phyloP scores from a whole-genome alignment of 306 rosid genomes.

The Gastrolobium bilobum region DNA sequence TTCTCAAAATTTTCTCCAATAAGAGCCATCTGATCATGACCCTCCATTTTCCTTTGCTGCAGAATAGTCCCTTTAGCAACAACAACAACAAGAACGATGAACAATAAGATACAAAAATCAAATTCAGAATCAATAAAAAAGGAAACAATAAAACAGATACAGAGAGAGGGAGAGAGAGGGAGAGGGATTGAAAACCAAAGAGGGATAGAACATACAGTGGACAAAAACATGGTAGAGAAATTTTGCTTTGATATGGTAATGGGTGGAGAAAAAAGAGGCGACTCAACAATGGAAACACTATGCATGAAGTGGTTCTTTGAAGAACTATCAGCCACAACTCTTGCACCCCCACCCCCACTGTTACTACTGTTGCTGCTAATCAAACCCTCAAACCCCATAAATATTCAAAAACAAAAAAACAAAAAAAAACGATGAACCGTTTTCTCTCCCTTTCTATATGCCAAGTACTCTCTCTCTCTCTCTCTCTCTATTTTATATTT shows the following conservation, averaged over 20 bases:
- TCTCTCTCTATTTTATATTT: neutral
- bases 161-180: too few relatives aligned
- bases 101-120: conserved; percentile 21
- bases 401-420: neutral
- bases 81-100: neutral
- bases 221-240: conserved; percentile 52
- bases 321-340: conserved; percentile 54
- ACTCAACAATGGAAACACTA: conserved; percentile 52
- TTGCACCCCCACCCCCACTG: conserved; percentile 44
- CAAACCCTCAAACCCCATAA: conserved; percentile 60
- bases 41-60: conserved; percentile 78
- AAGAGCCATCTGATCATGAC: conserved; percentile 61
- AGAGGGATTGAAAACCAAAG: neutral
- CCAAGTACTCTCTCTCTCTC: conserved; percentile 21
- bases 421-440: conserved; percentile 9
- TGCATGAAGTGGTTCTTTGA: conserved; percentile 48
- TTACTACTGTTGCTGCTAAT: conserved; percentile 43
- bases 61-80: conserved; percentile 41
- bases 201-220: conserved; percentile 54
- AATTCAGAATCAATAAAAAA: neutral
- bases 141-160: neutral
- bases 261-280: conserved; percentile 44
- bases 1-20: conserved; percentile 71
- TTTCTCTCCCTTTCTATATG: conserved; percentile 1
- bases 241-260: conserved; percentile 51